phyloP scores from a whole-genome alignment of 176 grass and related monocot species.

The Oryza nivara region DNA sequence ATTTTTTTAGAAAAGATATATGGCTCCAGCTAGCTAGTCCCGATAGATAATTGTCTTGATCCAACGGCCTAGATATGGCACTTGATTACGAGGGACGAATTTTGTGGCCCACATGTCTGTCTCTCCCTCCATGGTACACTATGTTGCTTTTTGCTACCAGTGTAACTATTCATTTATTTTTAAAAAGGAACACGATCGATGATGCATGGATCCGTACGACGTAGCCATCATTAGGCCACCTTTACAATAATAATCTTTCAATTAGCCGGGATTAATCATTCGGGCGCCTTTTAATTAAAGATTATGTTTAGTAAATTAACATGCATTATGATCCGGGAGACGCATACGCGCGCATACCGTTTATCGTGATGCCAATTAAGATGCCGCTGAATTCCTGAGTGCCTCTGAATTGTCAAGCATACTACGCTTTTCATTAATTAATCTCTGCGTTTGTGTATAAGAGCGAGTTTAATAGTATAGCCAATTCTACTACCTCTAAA shows the following conservation, averaged over 20 bases:
- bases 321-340: background rate
- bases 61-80: no score
- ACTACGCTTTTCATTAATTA: conserved; percentile 19
- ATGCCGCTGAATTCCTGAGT: conserved; percentile 31
- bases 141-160: no score
- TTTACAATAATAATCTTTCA: conserved; percentile 49
- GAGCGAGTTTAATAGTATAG: no score
- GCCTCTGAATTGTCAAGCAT: conserved; percentile 40
- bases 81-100: no score
- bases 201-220: conserved; percentile 59
- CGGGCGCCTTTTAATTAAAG: conserved; percentile 32
- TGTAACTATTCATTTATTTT: background rate
- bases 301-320: conserved; percentile 23
- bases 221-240: conserved; percentile 45
- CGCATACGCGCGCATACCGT: conserved; percentile 5
- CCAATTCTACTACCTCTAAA: no score
- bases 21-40: no score
- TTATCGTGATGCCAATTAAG: conserved; percentile 56
- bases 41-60: no score
- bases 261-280: conserved; percentile 55
- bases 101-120: no score
- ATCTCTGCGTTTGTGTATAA: background rate
- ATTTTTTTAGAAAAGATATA: no score
- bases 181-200: background rate
- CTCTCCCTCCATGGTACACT: no score